Percentiles rank a stretch among this genome's conserved stretches.
Evolutionary conservation across 768 basidiomycete species (phyloP).

Genomic region (Agaricus blazei): DNA sequence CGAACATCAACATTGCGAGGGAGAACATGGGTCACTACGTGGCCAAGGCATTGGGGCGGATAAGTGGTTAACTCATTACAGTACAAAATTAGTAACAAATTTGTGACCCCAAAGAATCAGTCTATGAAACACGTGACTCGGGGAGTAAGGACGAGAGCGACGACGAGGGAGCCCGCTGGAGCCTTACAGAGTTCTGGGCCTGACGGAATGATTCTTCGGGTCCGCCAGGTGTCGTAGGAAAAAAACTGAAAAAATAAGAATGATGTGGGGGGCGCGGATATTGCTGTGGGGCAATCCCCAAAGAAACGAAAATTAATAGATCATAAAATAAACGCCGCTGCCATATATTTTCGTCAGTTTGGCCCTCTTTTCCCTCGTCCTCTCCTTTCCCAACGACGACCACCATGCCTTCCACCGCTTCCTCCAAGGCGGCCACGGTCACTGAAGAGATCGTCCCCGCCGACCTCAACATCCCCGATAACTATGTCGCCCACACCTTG

Average conservation of each 20-base stretch:
- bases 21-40: constrained; percentile 15
- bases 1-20: constrained; percentile 21
- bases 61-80: neutral
- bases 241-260: too few species aligned
- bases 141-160: neutral
- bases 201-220: too few species aligned
- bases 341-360: neutral
- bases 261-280: too few species aligned
- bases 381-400: constrained; percentile 5
- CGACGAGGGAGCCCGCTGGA: neutral
- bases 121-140: constrained; percentile 1
- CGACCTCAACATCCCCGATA: constrained; percentile 69
- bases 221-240: too few species aligned
- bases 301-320: constrained; percentile 8
- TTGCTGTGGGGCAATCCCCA: neutral
- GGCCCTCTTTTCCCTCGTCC: neutral
- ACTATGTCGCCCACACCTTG: constrained; percentile 76
- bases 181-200: too few species aligned
- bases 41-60: constrained; percentile 17
- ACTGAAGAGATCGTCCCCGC: constrained; percentile 28
- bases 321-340: constrained; percentile 3
- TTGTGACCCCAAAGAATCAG: constrained; percentile 8
- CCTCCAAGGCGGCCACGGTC: neutral
- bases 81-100: neutral
- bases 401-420: constrained; percentile 5